Percentiles rank a stretch among this genome's conserved stretches.
These are phyloP conservation scores for Sugiyamaella americana DNA, from an alignment of 805 yeast species.

Conservation along the genomic window DNA sequence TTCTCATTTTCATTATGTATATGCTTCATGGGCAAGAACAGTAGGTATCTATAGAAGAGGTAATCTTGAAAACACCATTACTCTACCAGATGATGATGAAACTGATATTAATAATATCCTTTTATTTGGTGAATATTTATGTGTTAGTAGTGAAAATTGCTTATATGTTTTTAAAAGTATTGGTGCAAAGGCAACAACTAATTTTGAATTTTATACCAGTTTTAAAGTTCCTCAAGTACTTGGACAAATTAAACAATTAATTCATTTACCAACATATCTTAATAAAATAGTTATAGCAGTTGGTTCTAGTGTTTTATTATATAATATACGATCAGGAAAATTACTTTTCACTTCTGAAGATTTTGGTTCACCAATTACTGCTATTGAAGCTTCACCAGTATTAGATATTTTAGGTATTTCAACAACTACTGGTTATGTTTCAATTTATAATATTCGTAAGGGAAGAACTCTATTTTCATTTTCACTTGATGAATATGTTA, in stretches of 20 bases:
- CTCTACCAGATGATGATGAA: constrained; percentile 32
- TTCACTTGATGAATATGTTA: constrained; percentile 36
- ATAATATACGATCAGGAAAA: constrained; percentile 75
- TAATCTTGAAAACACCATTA: constrained; percentile 42
- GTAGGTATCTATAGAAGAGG: constrained; percentile 85
- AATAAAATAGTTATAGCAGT: constrained; percentile 88
- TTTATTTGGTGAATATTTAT: constrained; percentile 72
- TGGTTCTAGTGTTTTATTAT: constrained; percentile 49
- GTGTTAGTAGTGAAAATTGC: constrained; percentile 47
- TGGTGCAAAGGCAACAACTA: constrained; percentile 37
- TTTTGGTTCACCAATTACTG: constrained; percentile 49
- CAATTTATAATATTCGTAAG: constrained; percentile 60
- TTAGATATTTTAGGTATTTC: constrained; percentile 81
- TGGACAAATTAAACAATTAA: constrained; percentile 62
- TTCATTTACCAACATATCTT: constrained; percentile 87
- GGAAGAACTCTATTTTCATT: constrained; percentile 49
- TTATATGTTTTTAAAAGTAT: constrained; percentile 52
- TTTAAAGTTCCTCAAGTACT: constrained; percentile 53
- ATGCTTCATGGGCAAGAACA: constrained; percentile 62
- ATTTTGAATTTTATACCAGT: constrained; percentile 60
- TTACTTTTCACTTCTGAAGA: constrained; percentile 49
- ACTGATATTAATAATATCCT: constrained; percentile 44
- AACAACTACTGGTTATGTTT: constrained; percentile 58
- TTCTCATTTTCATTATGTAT: constrained; percentile 80
- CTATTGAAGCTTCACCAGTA: constrained; percentile 80